Conservation (phyloP, 305 asterid genomes). For the Plantago lanceolata region DNA sequence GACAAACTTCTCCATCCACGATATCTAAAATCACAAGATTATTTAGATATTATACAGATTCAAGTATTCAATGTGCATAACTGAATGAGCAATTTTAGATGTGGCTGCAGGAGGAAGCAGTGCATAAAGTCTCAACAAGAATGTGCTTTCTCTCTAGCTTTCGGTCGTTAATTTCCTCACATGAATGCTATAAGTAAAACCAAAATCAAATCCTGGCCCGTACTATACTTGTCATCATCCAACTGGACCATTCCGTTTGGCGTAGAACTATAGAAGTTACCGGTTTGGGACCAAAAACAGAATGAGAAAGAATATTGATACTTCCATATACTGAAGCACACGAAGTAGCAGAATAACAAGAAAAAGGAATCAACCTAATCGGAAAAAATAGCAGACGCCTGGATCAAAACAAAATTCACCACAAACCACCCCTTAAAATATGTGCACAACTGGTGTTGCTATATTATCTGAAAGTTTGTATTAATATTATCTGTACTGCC, state of each 20-base stretch:
- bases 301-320: not conserved
- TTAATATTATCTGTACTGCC: not conserved
- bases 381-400: slow-evolving; percentile 10
- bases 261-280: not conserved
- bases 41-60: not conserved
- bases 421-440: slow-evolving; percentile 4
- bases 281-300: slow-evolving; percentile 4
- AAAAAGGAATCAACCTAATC: slow-evolving; percentile 9
- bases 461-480: not conserved
- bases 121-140: not conserved
- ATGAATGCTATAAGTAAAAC: not conserved
- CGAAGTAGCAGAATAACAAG: slow-evolving; percentile 2
- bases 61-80: slow-evolving; percentile 12
- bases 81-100: slow-evolving; percentile 12
- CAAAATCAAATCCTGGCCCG: not conserved
- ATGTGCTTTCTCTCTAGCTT: not conserved
- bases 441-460: not conserved
- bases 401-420: not conserved
- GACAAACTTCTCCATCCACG: slow-evolving; percentile 99
- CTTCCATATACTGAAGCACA: not conserved
- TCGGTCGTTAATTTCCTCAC: no score
- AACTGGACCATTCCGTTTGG: not conserved
- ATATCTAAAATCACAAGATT: slow-evolving; percentile 53
- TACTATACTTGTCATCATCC: not conserved
- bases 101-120: slow-evolving; percentile 12